Base-by-base conservation (phyloP, 352 stramenopile genomes). In the Thalassiosira hispida region DNA sequence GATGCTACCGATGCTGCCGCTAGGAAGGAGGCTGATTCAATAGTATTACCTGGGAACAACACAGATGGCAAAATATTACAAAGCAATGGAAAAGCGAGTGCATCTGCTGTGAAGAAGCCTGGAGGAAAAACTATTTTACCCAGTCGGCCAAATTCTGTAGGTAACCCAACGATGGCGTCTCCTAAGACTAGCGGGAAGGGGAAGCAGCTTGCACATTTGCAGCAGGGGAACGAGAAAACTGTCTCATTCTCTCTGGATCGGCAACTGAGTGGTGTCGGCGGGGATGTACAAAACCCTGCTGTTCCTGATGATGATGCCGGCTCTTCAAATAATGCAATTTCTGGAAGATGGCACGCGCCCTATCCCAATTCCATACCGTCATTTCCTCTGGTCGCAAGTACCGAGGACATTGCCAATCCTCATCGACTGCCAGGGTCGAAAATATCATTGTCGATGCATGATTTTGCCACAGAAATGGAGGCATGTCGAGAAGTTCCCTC, bases 331-430 rank as follows among this genome's bases (percentile, higher is more conserved):
- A 31, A 57, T 25, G 25, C 22, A n/a, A 8, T 22, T 23, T 38
- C 29, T 11, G 52, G 44, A 49, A 62, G 86, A 57, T 94, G 89
- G 89, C 35, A 88, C 47, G 89, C 86, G 53, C 89, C 89, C 1
- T 92, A 88, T 81, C 75, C 79, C 16, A 73, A 89, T 42, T 68
- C 72, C 55, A 65, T 94, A 14, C 33, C 71, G 8, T 18, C 57
- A 1, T 94, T 92, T 79, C 89, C 89, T 22, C 18, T 84, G 23
- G 73, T 83, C 16, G 71, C 69, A 29, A 47, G 14, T 59, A n/a
- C 64, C 44, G 38, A 79, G 18, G 67, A 62, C 18, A 80, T 85
- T 65, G 81, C 88, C 47, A 93, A 93, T 70, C 88, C 85, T 56
- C 85, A 93, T 78, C 35, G 72, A 61, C 59, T 92, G 25, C 47